Percentiles rank a stretch among this genome's conserved stretches.
Evolutionary conservation across 345 rosid species (phyloP).

Genomic region (Viola odorata): DNA sequence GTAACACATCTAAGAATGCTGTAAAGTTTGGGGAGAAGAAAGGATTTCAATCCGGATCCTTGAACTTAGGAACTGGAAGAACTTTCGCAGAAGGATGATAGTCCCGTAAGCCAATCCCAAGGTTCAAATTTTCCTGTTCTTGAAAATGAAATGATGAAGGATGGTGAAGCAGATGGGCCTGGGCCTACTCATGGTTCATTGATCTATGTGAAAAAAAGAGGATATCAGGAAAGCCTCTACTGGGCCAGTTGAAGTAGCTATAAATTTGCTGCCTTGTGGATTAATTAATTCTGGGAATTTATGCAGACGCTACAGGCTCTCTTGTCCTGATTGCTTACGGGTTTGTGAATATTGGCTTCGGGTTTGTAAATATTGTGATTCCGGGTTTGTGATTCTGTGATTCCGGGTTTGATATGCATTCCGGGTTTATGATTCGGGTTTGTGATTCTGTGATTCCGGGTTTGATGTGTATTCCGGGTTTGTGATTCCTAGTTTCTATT

Average conservation of each 20-base stretch:
- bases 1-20: conserved; percentile 34
- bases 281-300: conserved; percentile 77
- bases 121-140: conserved; percentile 47
- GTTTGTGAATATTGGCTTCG: too few species aligned
- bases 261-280: conserved; percentile 61
- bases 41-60: conserved; percentile 50
- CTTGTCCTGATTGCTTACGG: conserved; percentile 29
- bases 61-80: conserved; percentile 28
- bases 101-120: conserved; percentile 28
- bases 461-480: too few species aligned
- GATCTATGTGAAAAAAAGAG: conserved; percentile 21
- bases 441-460: too few species aligned
- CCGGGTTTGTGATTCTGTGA: too few species aligned
- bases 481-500: too few species aligned
- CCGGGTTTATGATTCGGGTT: too few species aligned
- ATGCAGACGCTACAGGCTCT: conserved; percentile 91
- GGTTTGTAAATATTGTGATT: too few species aligned
- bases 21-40: conserved; percentile 38
- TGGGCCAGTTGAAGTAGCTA: conserved; percentile 32
- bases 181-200: conserved; percentile 18
- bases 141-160: conserved; percentile 28
- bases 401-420: too few species aligned
- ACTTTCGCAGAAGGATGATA: conserved; percentile 43
- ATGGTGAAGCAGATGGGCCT: conserved; percentile 16
- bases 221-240: conserved; percentile 23